These are phyloP conservation scores for Spathaspora passalidarum DNA, from an alignment of 805 yeast species.

Conservation along the genomic window DNA sequence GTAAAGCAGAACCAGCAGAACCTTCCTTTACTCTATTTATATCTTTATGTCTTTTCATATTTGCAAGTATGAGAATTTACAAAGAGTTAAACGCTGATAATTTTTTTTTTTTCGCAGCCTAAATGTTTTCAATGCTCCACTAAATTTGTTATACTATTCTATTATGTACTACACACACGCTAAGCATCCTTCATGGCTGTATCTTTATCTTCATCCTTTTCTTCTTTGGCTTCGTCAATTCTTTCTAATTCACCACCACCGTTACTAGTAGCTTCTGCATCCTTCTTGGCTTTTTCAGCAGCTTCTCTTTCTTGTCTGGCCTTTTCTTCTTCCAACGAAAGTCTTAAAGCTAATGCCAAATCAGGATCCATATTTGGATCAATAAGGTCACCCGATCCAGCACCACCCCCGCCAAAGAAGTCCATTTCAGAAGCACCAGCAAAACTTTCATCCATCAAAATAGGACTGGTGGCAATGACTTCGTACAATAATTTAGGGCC, in stretches of 20 bases:
- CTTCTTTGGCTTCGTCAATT: slow-evolving; percentile 26
- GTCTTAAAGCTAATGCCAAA: slow-evolving; percentile 89
- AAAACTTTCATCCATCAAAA: slow-evolving; percentile 65
- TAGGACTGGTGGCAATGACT: slow-evolving; percentile 71
- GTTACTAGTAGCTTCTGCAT: slow-evolving; percentile 6
- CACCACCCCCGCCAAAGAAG: slow-evolving; percentile 36
- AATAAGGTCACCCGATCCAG: slow-evolving; percentile 41
- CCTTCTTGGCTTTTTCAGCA: slow-evolving; percentile 27
- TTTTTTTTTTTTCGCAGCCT: slow-evolving; percentile 1
- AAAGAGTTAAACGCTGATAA: not conserved
- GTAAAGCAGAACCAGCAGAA: not conserved
- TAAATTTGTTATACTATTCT: too few species aligned
- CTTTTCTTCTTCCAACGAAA: slow-evolving; percentile 93
- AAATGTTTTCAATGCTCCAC: not conserved
- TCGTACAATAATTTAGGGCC: slow-evolving; percentile 85
- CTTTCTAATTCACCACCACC: slow-evolving; percentile 22
- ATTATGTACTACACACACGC: not conserved
- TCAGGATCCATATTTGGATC: slow-evolving; percentile 97
- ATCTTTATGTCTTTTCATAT: slow-evolving; percentile 1
- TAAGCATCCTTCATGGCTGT: slow-evolving; percentile 11
- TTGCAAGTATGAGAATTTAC: not conserved
- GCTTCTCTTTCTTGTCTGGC: slow-evolving; percentile 82
- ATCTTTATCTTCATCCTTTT: slow-evolving; percentile 13
- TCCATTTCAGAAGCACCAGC: slow-evolving; percentile 41
- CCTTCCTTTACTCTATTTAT: not conserved